These are phyloP conservation scores for Apiotrichum laibachii DNA, from an alignment of 1,284 basidiomycete genomes.

Conservation along the genomic window DNA sequence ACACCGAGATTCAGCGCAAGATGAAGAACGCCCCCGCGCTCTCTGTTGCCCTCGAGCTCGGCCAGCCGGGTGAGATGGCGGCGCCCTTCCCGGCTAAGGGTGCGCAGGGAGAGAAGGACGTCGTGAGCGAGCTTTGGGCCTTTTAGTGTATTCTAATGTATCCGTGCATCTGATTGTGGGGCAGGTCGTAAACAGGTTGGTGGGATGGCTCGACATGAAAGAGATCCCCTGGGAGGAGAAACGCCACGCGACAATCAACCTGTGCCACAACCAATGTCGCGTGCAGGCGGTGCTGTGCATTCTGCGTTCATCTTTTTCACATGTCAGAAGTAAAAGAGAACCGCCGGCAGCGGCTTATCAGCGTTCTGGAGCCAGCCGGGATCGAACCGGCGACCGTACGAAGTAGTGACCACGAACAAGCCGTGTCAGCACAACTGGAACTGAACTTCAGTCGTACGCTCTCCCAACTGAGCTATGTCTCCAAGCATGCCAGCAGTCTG, in stretches of 20 bases:
- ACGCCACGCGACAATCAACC: too few relatives aligned
- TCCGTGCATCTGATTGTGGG: too few relatives aligned
- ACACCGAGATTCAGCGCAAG: conserved; percentile 75
- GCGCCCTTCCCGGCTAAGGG: conserved; percentile 10
- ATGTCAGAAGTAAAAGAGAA: neutral
- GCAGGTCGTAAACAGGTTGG: too few relatives aligned
- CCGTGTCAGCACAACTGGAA: neutral
- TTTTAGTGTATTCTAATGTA: conserved; percentile 2
- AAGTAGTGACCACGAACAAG: neutral
- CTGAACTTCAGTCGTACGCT: neutral
- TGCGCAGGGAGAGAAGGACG: conserved; percentile 1
- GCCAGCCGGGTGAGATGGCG: conserved; percentile 6
- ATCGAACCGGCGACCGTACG: neutral
- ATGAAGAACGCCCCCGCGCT: conserved; percentile 76
- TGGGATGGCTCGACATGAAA: too few relatives aligned
- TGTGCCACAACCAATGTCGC: neutral
- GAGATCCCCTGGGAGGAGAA: too few relatives aligned
- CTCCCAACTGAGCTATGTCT: neutral
- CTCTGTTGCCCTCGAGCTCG: conserved; percentile 39
- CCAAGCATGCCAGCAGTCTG: neutral
- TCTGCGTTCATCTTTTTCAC: too few relatives aligned
- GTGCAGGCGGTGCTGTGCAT: too few relatives aligned
- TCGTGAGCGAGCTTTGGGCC: conserved; percentile 12
- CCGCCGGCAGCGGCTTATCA: neutral
- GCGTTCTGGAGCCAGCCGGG: neutral